Conservation (phyloP, 345 rosid species). For the Syzygium aromaticum region DNA sequence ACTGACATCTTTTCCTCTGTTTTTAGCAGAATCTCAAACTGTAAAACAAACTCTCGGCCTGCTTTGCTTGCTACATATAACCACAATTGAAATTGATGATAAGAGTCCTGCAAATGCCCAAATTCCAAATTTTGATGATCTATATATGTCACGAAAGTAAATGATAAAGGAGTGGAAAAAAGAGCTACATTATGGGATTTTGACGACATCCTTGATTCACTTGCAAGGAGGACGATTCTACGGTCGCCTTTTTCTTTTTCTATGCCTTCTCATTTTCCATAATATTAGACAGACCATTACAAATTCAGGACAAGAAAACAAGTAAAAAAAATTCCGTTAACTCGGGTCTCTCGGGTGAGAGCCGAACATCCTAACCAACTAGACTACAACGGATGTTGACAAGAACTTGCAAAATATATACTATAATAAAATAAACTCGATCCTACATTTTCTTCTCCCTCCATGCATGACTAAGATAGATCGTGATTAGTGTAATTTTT, state of each 20-base stretch:
- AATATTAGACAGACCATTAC: neutral
- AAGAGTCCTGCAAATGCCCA: neutral
- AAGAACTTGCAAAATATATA: accelerated
- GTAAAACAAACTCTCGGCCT: neutral
- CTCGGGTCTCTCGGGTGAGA: constrained; percentile 36
- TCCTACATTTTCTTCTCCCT: neutral
- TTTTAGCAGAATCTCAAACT: neutral
- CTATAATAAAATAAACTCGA: neutral
- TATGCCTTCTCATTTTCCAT: neutral
- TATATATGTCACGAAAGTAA: neutral
- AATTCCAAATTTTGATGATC: neutral
- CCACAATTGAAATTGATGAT: neutral
- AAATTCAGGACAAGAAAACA: neutral
- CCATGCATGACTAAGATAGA: neutral
- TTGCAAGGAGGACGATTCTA: neutral
- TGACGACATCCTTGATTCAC: neutral
- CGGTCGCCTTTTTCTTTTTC: neutral
- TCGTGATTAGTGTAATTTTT: neutral
- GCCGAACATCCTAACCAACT: constrained; percentile 40
- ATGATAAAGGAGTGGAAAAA: neutral
- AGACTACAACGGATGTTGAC: constrained; percentile 26
- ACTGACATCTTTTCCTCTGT: neutral
- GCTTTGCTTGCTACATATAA: neutral
- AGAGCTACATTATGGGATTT: neutral
- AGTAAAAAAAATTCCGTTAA: constrained; percentile 11